Conservation (phyloP, 331 rosid genomes). For the Acacia concinna region DNA sequence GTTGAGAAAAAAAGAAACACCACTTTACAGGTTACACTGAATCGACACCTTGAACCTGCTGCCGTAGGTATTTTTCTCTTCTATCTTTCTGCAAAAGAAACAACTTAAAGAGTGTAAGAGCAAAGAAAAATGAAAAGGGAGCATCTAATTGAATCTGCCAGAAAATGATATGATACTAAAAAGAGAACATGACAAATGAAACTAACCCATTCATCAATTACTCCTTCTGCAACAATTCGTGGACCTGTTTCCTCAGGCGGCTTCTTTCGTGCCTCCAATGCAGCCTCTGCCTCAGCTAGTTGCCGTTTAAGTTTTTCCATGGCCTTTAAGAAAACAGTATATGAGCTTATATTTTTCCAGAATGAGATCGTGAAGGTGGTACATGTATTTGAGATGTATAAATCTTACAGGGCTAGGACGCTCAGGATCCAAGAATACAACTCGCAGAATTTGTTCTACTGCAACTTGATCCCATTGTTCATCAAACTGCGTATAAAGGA, state of each 20-base stretch:
- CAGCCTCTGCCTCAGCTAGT: conserved; percentile 83
- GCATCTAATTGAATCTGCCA: neutral
- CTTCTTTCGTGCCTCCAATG: conserved; percentile 63
- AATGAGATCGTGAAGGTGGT: neutral
- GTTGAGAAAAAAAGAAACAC: conserved; percentile 5
- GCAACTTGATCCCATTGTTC: conserved; percentile 90
- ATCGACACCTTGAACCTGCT: conserved; percentile 75
- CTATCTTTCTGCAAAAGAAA: conserved; percentile 66
- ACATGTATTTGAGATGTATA: neutral
- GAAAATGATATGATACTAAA: conserved; percentile 5
- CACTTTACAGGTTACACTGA: conserved; percentile 56
- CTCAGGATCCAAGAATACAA: conserved; percentile 78
- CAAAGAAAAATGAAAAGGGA: conserved; percentile 14
- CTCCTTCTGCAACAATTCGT: conserved; percentile 72
- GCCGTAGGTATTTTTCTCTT: conserved; percentile 83
- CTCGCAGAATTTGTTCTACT: conserved; percentile 82
- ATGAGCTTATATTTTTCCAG: neutral
- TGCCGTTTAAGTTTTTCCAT: conserved; percentile 72
- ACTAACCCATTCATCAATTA: conserved; percentile 91
- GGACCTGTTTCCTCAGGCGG: conserved; percentile 73
- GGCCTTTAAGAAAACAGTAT: conserved; percentile 46
- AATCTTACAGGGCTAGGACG: conserved; percentile 67
- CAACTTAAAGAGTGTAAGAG: conserved; percentile 4
- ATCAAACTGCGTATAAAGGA: conserved; percentile 62
- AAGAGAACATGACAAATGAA: conserved; percentile 6